Base-by-base conservation (phyloP, 139 green algal genomes). In the Volvox africanus region DNA sequence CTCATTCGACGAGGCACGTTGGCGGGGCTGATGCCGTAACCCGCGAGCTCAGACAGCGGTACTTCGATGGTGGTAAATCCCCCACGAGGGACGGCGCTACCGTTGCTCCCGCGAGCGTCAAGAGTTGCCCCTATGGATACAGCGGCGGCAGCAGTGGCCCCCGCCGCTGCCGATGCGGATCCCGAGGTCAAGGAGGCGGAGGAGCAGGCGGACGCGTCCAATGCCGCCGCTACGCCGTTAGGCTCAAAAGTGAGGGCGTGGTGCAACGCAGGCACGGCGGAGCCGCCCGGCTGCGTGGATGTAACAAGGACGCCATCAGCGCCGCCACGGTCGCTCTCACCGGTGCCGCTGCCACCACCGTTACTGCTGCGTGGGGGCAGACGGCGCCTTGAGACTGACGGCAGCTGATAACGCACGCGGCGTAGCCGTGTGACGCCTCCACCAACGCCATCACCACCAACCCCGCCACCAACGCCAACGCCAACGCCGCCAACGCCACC, bases 1-100 rank as follows among this genome's bases (percentile, higher is more conserved):
- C 86, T 75, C 86, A 90, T 90, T 28, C 55, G 32, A 17, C 73
- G 73, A 55, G 86, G 86, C 32, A 90, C 35, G 55, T 18, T 50
- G 21, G 86, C 36, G 26, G 55, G 73, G 1, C 28, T 12, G 21
- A 90, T 85, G 75, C 76, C 86, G 44, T 76, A 90, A 16, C 0
- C 28, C 0, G 75, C 86, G 22, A 90, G 55, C 20, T 90, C 86
- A 18, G 28, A 30, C 20, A 85, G 73, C 50, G 86, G 17, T 61
- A 90, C 86, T 61, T 90, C 86, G 5, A 76, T 32, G 13, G 55
- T 44, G 24, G 13, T 26, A 35, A 90, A 90, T 18, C 86, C 71
- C 20, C 33, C 35, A 33, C 37, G n/a, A 33, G 16, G 30, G 61
- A 9, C 82, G 65, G 5, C 37, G 69, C 69, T 79, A 71, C 24